Base-by-base conservation (phyloP, 2,329 filamentous ascomycete genomes). In the Diaporthe destruens region DNA sequence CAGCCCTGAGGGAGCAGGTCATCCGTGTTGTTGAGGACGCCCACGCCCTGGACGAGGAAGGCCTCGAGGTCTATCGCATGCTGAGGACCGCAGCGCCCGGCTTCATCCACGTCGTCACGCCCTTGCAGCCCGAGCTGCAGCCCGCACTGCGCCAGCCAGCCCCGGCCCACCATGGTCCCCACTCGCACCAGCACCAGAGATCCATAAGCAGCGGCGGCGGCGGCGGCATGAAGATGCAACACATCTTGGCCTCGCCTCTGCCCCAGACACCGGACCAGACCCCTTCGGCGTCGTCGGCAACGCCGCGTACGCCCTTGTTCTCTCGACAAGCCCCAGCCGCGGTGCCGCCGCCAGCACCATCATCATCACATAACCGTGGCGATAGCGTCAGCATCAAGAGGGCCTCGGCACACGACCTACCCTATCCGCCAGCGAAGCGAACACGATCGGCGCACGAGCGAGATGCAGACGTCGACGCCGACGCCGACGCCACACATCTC, bases 11-110 rank as follows among this genome's bases (percentile, higher is more conserved):
- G 53, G 42, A 49, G 23, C 57, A 66, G 42, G 55, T 72, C 29
- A 67, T 74, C 36, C 65, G 68, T 16, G 72, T 74, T 12, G 56
- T 66, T 25, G 65, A 72, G 23, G 72, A 74, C 36, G 57, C 65
- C 51, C 44, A 66, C n/a, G 70, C 72, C 16, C 56, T 74, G 34
- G 70, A 74, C 44, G 72, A 72, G 42, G 72, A 74, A 25, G 72
- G 72, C 6, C 55, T 74, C 34, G 65, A 74, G 70, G 72, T 74
- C 32, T 74, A 74, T 25, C 72, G 71, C 47, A 66, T 72, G 34
- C 47, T 74, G 65, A 39, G 72, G 34, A 69, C 36, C 16, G 61
- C 66, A 4, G 72, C 72, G 16, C 72, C 72, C 12, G 72, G 72
- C 12, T 51, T 51, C 34, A 74, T 74, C 53, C 72, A 74, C 57